Conservation (phyloP, 1,284 basidiomycete species). For the Ceratobasidium theobromae region DNA sequence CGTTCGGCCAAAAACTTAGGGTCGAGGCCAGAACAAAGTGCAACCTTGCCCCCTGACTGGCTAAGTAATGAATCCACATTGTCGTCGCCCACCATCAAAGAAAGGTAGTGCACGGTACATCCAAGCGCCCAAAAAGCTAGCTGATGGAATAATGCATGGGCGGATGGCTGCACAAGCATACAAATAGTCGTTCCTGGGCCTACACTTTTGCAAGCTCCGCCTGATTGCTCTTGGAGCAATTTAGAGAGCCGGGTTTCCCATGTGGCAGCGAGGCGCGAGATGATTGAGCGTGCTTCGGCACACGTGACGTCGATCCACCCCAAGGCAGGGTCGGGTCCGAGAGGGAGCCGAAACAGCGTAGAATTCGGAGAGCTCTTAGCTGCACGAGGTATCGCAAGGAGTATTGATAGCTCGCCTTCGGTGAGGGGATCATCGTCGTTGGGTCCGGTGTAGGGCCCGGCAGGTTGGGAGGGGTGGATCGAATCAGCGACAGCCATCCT, state of each 20-base stretch:
- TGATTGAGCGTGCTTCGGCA: background rate
- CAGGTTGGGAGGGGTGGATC: no score
- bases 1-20: background rate
- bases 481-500: no score
- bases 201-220: background rate
- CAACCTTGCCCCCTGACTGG: constrained; percentile 9
- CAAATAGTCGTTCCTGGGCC: constrained; percentile 8
- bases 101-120: background rate
- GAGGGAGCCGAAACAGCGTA: background rate
- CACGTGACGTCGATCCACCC: constrained; percentile 2
- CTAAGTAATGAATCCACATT: background rate
- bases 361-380: background rate
- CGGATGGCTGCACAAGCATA: background rate
- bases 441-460: background rate
- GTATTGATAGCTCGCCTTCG: constrained; percentile 1
- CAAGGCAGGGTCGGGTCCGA: background rate
- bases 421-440: constrained; percentile 9
- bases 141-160: background rate
- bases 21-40: background rate
- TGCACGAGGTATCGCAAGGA: constrained; percentile 7
- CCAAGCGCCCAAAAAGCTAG: constrained; percentile 10
- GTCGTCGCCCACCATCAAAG: background rate
- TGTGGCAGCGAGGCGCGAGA: background rate
- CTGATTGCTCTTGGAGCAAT: background rate
- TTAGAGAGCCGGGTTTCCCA: background rate